Evolutionary conservation across 1,284 basidiomycete species (phyloP), one percentile per base, ranked within the genome.

Genomic region (Melanopsichium pennsylvanicum): DNA sequence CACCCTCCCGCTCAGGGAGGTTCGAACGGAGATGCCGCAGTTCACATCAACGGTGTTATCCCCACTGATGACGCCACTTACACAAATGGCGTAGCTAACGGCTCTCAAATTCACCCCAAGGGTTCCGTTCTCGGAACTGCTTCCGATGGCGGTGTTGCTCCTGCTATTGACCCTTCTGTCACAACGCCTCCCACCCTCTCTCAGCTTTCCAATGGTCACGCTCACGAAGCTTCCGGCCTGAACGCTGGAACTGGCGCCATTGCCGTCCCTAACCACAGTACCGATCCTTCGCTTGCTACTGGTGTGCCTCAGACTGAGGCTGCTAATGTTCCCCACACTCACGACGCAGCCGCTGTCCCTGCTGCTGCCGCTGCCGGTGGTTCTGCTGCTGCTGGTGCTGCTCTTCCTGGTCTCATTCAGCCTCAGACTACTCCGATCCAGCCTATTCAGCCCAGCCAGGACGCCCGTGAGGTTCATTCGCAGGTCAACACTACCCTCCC

Each of bases 401-500:
- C 51, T 22, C 26, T 38, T 36, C 40, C 62, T 33, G 56, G 62
- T n/a, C 33, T 51, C 36, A 41, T 55, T 22, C 45, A 59, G 52
- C 60, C 60, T 16, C 48, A 64, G 36, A 52, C 49, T 6, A 44
- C 40, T 19, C 41, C 61, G 7, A 55, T 56, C 41, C 42, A 55
- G 47, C 45, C 61, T 12, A 31, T 50, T 18, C 63, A 67, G 48
- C 63, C 62, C 13, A 47, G 46, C 33, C 43, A 55, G 11, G 21
- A 35, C 15, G 62, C 62, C 25, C 42, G 38, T 15, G 46, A 59
- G 32, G n/a, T n/a, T n/a, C 43, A 43, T 25, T 40, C 57, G 46
- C 51, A 50, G 38, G 40, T 67, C 49, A 45, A 56, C 57, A 51
- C 63, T 25, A 41, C 63, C n/a, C 51, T 49, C 11, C 47, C 62